These are phyloP conservation scores for Teratosphaeria destructans DNA, from an alignment of 2,329 filamentous ascomycete species.

Conservation along the genomic window DNA sequence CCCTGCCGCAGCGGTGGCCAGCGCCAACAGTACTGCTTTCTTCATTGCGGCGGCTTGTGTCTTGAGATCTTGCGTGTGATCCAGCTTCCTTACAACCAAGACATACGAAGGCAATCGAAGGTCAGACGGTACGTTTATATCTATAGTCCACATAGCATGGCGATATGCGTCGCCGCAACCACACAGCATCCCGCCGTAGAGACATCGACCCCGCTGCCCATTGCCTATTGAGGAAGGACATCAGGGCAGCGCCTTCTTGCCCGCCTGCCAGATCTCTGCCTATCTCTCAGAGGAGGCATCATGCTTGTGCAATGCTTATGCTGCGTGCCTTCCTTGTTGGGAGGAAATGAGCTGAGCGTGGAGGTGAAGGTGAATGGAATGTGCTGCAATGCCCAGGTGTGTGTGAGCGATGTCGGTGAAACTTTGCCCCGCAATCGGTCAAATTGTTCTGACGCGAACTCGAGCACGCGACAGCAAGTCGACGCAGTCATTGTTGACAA, in stretches of 20 bases:
- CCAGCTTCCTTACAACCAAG: background rate
- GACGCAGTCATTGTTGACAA: background rate
- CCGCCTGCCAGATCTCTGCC: background rate
- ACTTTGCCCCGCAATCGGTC: background rate
- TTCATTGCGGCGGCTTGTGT: conserved; percentile 4
- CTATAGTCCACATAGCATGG: background rate
- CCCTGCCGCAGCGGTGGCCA: conserved; percentile 1
- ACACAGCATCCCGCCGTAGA: background rate
- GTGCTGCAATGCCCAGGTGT: too few species aligned
- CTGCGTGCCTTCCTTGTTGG: background rate
- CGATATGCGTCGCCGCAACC: background rate
- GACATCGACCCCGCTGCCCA: background rate
- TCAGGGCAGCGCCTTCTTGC: background rate
- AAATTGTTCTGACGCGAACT: background rate
- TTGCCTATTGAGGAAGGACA: background rate
- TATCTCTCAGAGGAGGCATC: background rate
- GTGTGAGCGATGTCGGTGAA: background rate
- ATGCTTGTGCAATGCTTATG: background rate
- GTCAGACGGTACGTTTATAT: background rate
- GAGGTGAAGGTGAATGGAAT: background rate
- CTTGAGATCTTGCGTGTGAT: background rate
- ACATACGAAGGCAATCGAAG: background rate
- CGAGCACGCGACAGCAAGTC: background rate
- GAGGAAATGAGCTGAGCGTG: background rate
- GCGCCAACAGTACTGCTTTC: conserved; percentile 3